A percentile compares a stretch with the other conserved stretches of the same genome.
Evolutionary conservation across 495 filamentous ascomycete genomes (phyloP).

Genomic region (Parathielavia appendiculata): DNA sequence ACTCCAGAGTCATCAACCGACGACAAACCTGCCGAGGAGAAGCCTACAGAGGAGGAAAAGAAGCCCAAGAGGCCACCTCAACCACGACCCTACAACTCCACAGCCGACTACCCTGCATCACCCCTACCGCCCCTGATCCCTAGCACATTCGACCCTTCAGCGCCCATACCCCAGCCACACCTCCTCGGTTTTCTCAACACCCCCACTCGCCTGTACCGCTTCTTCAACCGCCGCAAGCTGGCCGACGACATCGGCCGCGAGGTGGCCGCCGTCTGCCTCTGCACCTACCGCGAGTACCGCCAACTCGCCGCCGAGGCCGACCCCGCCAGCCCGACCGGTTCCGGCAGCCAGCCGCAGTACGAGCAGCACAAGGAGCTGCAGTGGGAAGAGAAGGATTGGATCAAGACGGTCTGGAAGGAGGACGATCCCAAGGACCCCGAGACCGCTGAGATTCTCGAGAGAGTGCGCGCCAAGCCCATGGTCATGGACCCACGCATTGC

Average conservation of each 20-base stretch:
- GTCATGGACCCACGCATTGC: constrained; percentile 74
- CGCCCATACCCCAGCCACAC: constrained; percentile 76
- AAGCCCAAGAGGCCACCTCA: constrained; percentile 48
- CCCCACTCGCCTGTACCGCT: constrained; percentile 78
- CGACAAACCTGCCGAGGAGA: constrained; percentile 25
- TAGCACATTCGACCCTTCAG: constrained; percentile 55
- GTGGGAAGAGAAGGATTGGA: constrained; percentile 82
- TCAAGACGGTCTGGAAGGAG: constrained; percentile 68
- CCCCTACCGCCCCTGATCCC: constrained; percentile 58
- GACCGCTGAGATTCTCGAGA: constrained; percentile 46
- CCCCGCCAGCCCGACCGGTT: constrained; percentile 15
- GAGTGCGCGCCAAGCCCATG: constrained; percentile 71
- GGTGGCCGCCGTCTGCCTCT: constrained; percentile 77
- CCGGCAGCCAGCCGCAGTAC: constrained; percentile 28
- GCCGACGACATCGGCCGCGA: constrained; percentile 88
- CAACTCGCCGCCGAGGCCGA: constrained; percentile 25
- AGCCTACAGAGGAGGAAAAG: constrained; percentile 40
- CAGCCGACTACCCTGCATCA: constrained; percentile 61
- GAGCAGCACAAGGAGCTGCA: constrained; percentile 69
- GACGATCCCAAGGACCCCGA: constrained; percentile 59
- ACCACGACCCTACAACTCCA: constrained; percentile 60
- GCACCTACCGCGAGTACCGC: constrained; percentile 48
- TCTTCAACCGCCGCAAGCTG: constrained; percentile 75
- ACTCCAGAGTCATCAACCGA: constrained; percentile 26
- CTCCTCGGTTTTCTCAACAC: constrained; percentile 92